These are phyloP conservation scores for Metschnikowia dekortorum DNA, from an alignment of 805 yeast genomes.

Conservation along the genomic window DNA sequence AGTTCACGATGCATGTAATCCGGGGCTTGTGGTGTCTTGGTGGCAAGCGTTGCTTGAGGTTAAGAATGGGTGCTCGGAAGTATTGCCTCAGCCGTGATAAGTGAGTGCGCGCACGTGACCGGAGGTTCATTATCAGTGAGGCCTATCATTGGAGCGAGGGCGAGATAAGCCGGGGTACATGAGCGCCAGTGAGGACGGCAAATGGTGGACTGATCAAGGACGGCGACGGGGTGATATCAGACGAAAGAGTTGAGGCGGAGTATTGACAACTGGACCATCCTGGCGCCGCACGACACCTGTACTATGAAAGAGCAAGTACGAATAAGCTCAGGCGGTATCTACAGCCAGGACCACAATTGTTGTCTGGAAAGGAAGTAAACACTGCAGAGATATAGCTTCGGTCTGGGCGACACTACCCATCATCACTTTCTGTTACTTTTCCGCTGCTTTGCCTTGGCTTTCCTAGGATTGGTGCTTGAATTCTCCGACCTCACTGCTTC, in stretches of 20 bases:
- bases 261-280: no score
- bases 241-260: not conserved
- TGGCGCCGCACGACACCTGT: no score
- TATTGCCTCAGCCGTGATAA: not conserved
- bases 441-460: not conserved
- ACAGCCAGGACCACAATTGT: no score
- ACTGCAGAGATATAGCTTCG: no score
- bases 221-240: not conserved
- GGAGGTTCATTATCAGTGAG: slow-evolving; percentile 1
- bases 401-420: not conserved
- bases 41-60: not conserved
- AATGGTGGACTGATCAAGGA: not conserved
- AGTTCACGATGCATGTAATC: not conserved
- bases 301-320: no score
- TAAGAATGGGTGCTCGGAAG: not conserved
- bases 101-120: slow-evolving; percentile 5
- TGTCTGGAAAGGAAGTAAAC: no score
- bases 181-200: not conserved
- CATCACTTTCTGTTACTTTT: not conserved
- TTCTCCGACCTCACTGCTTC: not conserved
- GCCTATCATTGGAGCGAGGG: slow-evolving; percentile 1
- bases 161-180: not conserved
- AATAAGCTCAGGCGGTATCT: no score
- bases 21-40: not conserved
- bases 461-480: not conserved